Conservation (phyloP, 164 flowering plant genomes). For the Warburgia ugandensis region DNA sequence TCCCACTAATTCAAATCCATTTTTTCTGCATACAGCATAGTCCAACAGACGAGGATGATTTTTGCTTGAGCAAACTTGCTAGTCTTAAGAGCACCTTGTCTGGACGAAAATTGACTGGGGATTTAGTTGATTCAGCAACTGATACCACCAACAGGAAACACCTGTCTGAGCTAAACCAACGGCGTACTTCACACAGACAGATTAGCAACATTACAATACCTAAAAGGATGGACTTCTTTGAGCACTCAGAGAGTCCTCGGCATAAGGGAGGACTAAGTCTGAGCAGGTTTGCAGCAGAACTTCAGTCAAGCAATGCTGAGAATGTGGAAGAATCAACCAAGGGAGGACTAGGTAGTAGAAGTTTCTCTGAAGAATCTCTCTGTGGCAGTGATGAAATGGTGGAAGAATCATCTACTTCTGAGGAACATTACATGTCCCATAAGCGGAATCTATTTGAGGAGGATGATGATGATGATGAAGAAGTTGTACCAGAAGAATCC, state of each 20-base stretch:
- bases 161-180: conserved; percentile 14
- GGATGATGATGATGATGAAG: conserved; percentile 21
- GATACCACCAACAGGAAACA: conserved; percentile 3
- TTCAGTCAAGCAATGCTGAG: too few relatives aligned
- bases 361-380: conserved; percentile 12
- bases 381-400: conserved; percentile 22
- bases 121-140: conserved; percentile 3
- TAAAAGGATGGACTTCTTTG: conserved; percentile 13
- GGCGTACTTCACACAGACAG: conserved; percentile 15
- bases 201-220: conserved; percentile 35
- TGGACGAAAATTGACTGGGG: conserved; percentile 4
- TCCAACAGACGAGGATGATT: conserved; percentile 55
- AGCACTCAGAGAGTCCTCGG: conserved; percentile 21
- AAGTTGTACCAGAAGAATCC: conserved; percentile 36
- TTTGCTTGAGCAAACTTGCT: neutral
- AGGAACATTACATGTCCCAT: conserved; percentile 15
- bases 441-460: conserved; percentile 18
- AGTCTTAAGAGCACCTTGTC: too few relatives aligned
- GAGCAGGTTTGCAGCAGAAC: too few relatives aligned
- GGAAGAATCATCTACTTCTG: conserved; percentile 20
- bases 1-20: too few relatives aligned
- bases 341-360: conserved; percentile 6
- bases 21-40: conserved; percentile 54
- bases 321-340: too few relatives aligned
- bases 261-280: too few relatives aligned